Conservation (phyloP, 1,284 basidiomycete genomes). For the Anthracocystis walkeri region DNA sequence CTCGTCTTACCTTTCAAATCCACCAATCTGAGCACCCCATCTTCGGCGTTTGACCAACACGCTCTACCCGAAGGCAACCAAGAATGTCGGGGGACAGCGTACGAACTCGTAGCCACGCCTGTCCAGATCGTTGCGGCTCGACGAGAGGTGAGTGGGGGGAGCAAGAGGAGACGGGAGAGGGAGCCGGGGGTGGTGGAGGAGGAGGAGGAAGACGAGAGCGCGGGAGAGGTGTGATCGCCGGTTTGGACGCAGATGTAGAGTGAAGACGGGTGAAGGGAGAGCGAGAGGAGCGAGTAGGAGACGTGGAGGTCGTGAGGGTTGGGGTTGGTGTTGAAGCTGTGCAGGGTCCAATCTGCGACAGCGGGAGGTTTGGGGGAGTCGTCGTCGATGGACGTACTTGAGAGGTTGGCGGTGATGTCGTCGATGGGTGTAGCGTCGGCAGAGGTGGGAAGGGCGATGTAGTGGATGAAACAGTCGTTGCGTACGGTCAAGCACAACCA, state of each 20-base stretch:
- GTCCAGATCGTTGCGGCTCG: slow-evolving; percentile 60
- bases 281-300: slow-evolving; percentile 61
- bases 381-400: neutral
- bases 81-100: slow-evolving; percentile 53
- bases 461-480: slow-evolving; percentile 57
- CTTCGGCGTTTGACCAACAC: slow-evolving; percentile 62
- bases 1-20: slow-evolving; percentile 51
- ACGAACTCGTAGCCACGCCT: slow-evolving; percentile 44
- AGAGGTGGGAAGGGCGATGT: slow-evolving; percentile 54
- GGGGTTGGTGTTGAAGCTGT: slow-evolving; percentile 63
- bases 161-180: slow-evolving; percentile 54
- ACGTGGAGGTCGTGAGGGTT: slow-evolving; percentile 56
- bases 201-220: slow-evolving; percentile 19
- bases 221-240: slow-evolving; percentile 53
- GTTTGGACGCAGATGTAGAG: slow-evolving; percentile 60
- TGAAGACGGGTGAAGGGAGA: slow-evolving; percentile 57
- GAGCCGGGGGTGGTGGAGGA: slow-evolving; percentile 13
- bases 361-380: neutral
- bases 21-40: slow-evolving; percentile 59
- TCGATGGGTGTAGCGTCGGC: slow-evolving; percentile 15
- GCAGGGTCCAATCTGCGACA: slow-evolving; percentile 33
- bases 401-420: slow-evolving; percentile 6
- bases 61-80: slow-evolving; percentile 55
- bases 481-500: slow-evolving; percentile 61
- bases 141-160: slow-evolving; percentile 39